A percentile compares a stretch with the other conserved stretches of the same genome.
Evolutionary conservation across 1,284 basidiomycete species (phyloP).

Genomic region (Microbotryomycetes sp.): DNA sequence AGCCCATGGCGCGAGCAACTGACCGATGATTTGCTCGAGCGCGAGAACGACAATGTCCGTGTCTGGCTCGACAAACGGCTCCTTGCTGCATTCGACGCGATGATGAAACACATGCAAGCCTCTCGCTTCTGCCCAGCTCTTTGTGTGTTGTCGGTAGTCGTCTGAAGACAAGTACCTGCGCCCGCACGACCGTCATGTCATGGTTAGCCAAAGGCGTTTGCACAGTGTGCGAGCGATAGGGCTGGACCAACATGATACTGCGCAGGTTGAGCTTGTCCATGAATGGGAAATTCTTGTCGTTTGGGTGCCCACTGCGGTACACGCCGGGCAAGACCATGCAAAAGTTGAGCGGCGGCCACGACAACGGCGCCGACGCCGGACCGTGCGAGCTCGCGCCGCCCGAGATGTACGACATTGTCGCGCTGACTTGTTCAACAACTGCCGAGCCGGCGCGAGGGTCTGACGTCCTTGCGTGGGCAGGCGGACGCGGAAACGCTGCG

Average conservation of each 20-base stretch:
- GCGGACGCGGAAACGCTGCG: no score
- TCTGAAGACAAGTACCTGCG: slow-evolving; percentile 38
- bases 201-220: not conserved
- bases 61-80: slow-evolving; percentile 23
- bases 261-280: slow-evolving; percentile 39
- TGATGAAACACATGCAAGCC: slow-evolving; percentile 20
- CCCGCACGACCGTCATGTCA: not conserved
- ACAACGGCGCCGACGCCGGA: not conserved
- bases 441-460: not conserved
- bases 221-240: not conserved
- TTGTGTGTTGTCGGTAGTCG: slow-evolving; percentile 23
- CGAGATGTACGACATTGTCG: not conserved
- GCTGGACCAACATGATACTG: slow-evolving; percentile 39
- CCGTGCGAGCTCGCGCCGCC: not conserved
- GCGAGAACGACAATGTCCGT: slow-evolving; percentile 9
- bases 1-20: not conserved
- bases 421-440: not conserved
- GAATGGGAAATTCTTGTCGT: slow-evolving; percentile 42
- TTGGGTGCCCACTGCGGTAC: slow-evolving; percentile 41
- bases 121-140: slow-evolving; percentile 15
- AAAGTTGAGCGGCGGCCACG: slow-evolving; percentile 23
- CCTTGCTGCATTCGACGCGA: slow-evolving; percentile 25
- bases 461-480: no score
- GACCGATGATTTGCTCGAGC: slow-evolving; percentile 19
- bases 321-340: slow-evolving; percentile 16